A percentile compares a stretch with the other conserved stretches of the same genome.
phyloP scores from a whole-genome alignment of 2,329 filamentous ascomycete species.

The Fusarium tuaranense region DNA sequence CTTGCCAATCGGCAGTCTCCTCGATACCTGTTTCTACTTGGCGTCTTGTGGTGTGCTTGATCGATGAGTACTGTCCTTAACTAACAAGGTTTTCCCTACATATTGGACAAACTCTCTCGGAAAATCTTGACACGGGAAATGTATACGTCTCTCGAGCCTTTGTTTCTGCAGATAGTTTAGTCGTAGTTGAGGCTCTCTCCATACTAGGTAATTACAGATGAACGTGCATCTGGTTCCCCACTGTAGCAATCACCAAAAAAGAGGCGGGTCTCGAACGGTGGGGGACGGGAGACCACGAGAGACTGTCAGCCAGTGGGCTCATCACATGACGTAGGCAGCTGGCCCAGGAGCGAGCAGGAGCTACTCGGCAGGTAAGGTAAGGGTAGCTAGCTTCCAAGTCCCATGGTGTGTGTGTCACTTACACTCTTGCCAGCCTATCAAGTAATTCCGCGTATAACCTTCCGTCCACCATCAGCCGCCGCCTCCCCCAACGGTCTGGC shows the following conservation, averaged over 20 bases:
- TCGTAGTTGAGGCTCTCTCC: background rate
- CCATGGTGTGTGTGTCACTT: conserved; percentile 28
- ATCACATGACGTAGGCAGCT: conserved; percentile 42
- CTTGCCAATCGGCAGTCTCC: background rate
- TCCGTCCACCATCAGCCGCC: conserved; percentile 32
- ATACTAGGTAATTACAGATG: background rate
- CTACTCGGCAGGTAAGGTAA: background rate
- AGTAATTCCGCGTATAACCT: conserved; percentile 36
- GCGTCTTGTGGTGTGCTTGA: background rate
- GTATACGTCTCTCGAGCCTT: background rate
- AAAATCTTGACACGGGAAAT: background rate
- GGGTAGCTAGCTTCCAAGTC: conserved; percentile 5
- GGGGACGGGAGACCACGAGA: conserved; percentile 3
- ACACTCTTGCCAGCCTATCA: conserved; percentile 36
- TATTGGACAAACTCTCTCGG: background rate
- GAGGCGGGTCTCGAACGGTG: conserved; percentile 9
- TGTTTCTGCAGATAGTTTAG: background rate
- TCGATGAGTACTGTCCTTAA: background rate
- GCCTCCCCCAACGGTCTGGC: conserved; percentile 9
- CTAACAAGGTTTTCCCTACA: background rate
- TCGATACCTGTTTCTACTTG: background rate
- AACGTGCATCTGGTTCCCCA: background rate
- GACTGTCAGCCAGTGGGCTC: conserved; percentile 30
- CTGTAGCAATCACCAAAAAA: background rate
- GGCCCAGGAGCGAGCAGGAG: background rate